Evolutionary conservation across 768 basidiomycete species (phyloP), one percentile per base, ranked within the genome.

Genomic region (Tylopilus sp.): DNA sequence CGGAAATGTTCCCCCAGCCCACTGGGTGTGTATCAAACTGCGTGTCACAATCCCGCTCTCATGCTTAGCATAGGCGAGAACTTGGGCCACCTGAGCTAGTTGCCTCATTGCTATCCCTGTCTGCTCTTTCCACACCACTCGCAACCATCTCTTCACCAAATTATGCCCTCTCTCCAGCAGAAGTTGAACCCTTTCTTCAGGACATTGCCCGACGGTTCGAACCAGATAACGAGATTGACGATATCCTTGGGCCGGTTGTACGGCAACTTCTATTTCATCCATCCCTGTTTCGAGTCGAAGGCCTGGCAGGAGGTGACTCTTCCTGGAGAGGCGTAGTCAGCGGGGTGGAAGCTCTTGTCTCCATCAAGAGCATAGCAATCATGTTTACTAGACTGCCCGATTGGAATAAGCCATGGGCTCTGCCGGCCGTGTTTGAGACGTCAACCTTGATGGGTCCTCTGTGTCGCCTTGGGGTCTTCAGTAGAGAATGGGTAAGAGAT

Each of bases 1-100:
- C 95, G 1, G 85, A 84, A 35, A 95, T 98, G 87, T 98, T 99
- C 58, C 89, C 92, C 43, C 91, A 97, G 58, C 95, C 94, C 10
- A 49, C 69, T 47, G 79, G 82, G 93, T 90, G 68, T 52, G 80
- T 73, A 22, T 42, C 20, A 44, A 30, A 17, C 7, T 17, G 20
- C 46, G 30, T 13, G 33, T 35, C 28, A 40, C 28, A 22, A n/a
- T 20, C 33, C 22, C 43, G 13, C 20, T 43, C 47, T 50, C 26
- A 65, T 49, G 22, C 21, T 31, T 35, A 18, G 6, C 31, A 31
- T 50, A 91, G 89, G 8, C 86, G 86, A 62, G 73, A 74, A 1
- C 70, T 88, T 45, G 95, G 95, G 12, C 74, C 90, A 1, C 71
- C 79, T 17, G 97, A 98, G 64, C 80, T 98, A 30, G 76, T 93